Evolutionary conservation across 2,329 filamentous ascomycete species (phyloP), one percentile per base, ranked within the genome.

Genomic region (Botrytis aclada): DNA sequence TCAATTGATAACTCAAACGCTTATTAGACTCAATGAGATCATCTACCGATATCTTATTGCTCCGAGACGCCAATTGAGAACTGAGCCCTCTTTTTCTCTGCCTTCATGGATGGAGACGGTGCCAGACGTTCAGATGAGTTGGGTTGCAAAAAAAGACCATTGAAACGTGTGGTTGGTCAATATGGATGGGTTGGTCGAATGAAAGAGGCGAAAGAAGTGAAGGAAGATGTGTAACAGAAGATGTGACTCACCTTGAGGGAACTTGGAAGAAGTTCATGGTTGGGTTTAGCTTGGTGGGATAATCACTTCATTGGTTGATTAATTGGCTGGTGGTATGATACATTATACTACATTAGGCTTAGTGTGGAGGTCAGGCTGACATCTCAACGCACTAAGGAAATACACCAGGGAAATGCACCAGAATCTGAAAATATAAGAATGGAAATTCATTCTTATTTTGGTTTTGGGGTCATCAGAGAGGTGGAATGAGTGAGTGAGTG

Each of bases 121-220:
- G 67, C 29, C 54, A 70, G 37, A 61, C 58, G 18, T 51, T 41
- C 32, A 47, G 43, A 47, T 64, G 45, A 56, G 64, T 66, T 71
- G 69, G 58, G 69, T 71, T 64, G 56, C n/a, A 18, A 43, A 34
- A 54, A 56, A 9, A 32, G n/a, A 25, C 47, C 34, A 71, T 71
- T 71, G 69, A 47, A 43, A 43, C 43, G 39, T 64, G 41, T 71
- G 61, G 61, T 71, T 71, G 69, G 69, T 65, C 69, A 65, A 56
- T 64, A 43, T 39, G 20, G 67, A 60, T 70, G n/a, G 61, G 39
- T 54, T 54, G 63, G 56, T 71, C 60, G 60, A 45, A 71, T 71
- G 69, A 71, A 43, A 65, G 60, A 56, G 69, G 69, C 58, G 34
- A 71, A 43, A 45, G 39, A 37, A 56, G 51, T 29, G 51, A 56